Evolutionary conservation across 371 early-diverging fungal genomes (phyloP).

Genomic region (Rhizopus arrhizus): DNA sequence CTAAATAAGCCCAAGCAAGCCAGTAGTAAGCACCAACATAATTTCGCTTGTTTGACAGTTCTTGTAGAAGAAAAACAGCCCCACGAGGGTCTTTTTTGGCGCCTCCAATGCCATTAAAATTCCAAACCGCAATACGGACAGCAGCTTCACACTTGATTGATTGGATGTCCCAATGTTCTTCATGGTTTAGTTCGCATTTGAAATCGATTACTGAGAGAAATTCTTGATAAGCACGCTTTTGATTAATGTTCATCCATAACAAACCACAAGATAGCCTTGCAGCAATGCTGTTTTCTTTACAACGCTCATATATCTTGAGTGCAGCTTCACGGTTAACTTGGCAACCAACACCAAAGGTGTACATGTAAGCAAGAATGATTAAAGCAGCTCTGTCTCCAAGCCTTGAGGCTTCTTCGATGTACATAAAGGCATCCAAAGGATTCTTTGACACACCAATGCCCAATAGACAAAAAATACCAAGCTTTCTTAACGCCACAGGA

Average conservation of each 20-base stretch:
- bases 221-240: slow-evolving; percentile 10
- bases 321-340: slow-evolving; percentile 6
- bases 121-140: slow-evolving; percentile 22
- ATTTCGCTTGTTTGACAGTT: slow-evolving; percentile 18
- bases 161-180: slow-evolving; percentile 16
- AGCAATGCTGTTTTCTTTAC: slow-evolving; percentile 15
- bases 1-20: slow-evolving; percentile 20
- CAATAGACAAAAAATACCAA: slow-evolving; percentile 15
- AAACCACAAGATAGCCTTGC: slow-evolving; percentile 21
- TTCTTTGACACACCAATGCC: slow-evolving; percentile 19
- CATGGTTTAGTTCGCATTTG: neutral
- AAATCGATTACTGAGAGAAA: slow-evolving; percentile 13
- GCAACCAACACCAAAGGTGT: slow-evolving; percentile 15
- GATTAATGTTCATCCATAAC: slow-evolving; percentile 19
- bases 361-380: slow-evolving; percentile 24
- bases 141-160: slow-evolving; percentile 21
- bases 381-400: slow-evolving; percentile 19
- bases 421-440: slow-evolving; percentile 10
- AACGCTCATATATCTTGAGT: slow-evolving; percentile 11
- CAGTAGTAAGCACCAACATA: slow-evolving; percentile 23
- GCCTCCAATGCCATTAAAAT: slow-evolving; percentile 24
- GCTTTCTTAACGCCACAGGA: slow-evolving; percentile 16
- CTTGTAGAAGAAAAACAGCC: slow-evolving; percentile 15
- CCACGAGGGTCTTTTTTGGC: slow-evolving; percentile 12
- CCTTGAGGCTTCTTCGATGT: slow-evolving; percentile 20